These are phyloP conservation scores for Stephania cephalantha DNA, from an alignment of 164 flowering plant species.

Conservation along the genomic window DNA sequence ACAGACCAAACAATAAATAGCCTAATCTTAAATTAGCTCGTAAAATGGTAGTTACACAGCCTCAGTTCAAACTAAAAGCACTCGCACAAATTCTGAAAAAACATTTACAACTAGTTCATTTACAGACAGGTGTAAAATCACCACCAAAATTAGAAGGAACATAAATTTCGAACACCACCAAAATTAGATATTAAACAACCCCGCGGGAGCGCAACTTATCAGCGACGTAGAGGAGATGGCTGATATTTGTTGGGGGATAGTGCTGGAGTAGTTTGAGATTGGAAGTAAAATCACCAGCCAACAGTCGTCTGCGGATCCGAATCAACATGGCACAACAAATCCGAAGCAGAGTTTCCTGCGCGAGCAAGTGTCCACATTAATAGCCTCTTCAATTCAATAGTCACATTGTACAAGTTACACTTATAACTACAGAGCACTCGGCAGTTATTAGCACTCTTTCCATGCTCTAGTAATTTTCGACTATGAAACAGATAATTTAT, in stretches of 20 bases:
- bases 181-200: conserved; percentile 17
- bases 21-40: not conserved
- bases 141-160: conserved; percentile 7
- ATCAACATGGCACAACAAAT: conserved; percentile 93
- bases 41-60: not conserved
- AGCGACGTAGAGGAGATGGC: conserved; percentile 89
- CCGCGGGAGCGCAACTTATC: conserved; percentile 61
- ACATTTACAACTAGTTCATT: conserved; percentile 30
- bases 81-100: conserved; percentile 1
- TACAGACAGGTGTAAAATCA: conserved; percentile 11
- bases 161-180: not conserved
- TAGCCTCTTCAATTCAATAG: not conserved
- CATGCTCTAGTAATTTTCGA: too few relatives aligned
- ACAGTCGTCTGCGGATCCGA: conserved; percentile 71
- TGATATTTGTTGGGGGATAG: conserved; percentile 84
- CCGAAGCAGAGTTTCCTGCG: conserved; percentile 85
- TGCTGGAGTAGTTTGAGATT: conserved; percentile 83
- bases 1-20: too few relatives aligned
- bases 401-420: not conserved
- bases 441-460: too few relatives aligned
- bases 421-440: not conserved
- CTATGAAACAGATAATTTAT: too few relatives aligned
- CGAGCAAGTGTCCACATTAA: not conserved
- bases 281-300: conserved; percentile 97
- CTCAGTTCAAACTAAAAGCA: not conserved